phyloP scores from a whole-genome alignment of 768 basidiomycete genomes.

The Daedaleopsis sinensis region DNA sequence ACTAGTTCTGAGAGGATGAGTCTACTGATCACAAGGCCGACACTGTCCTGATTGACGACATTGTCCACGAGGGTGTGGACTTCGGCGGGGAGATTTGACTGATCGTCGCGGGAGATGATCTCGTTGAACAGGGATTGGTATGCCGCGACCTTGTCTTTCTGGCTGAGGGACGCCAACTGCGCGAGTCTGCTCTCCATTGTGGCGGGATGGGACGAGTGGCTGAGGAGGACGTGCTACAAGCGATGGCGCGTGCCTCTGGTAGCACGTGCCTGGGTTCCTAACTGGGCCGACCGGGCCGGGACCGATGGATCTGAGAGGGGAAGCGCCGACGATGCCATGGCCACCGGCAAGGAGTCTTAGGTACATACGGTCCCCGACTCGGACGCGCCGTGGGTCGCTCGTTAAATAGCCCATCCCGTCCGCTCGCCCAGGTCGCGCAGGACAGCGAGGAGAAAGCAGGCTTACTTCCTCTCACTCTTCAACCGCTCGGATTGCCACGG shows the following conservation, averaged over 20 bases:
- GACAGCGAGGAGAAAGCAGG: conserved; percentile 15
- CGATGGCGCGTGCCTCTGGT: background rate
- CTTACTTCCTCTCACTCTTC: conserved; percentile 4
- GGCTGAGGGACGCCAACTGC: conserved; percentile 63
- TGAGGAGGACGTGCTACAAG: conserved; percentile 4
- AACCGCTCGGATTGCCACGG: conserved; percentile 22
- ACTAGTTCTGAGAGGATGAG: conserved; percentile 88
- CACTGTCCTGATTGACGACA: conserved; percentile 79
- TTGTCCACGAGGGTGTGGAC: conserved; percentile 76
- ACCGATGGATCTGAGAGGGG: background rate
- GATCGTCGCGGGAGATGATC: conserved; percentile 56
- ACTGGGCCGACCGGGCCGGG: background rate
- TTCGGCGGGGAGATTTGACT: conserved; percentile 49
- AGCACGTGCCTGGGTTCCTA: background rate
- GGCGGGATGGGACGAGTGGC: conserved; percentile 13
- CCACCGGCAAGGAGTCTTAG: conserved; percentile 16
- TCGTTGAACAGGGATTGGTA: conserved; percentile 72
- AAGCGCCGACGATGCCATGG: conserved; percentile 20
- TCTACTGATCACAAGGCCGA: conserved; percentile 86
- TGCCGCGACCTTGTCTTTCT: conserved; percentile 85
- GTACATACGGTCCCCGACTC: too few relatives aligned
- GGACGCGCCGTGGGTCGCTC: too few relatives aligned
- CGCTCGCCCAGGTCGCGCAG: background rate
- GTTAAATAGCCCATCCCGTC: conserved; percentile 8
- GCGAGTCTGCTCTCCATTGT: conserved; percentile 69